A percentile compares a stretch with the other conserved stretches of the same genome.
Conservation (phyloP, 306 rosid genomes). For the Casuarina equisetifolia region DNA sequence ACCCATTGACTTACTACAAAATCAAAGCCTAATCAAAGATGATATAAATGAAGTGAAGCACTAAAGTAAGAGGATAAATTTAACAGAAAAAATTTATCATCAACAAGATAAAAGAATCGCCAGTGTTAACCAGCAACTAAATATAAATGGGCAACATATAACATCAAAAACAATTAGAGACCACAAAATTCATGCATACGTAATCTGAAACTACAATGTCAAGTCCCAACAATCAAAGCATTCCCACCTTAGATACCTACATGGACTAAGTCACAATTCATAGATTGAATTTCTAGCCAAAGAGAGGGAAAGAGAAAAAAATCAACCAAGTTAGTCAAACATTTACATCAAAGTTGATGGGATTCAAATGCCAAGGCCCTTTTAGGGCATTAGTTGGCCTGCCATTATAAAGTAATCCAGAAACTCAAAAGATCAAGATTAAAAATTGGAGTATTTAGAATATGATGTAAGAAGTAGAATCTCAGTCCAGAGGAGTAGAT, state of each 20-base stretch:
- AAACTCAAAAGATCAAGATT: neutral
- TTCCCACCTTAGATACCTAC: conserved; percentile 2
- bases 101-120: neutral
- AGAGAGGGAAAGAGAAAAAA: neutral
- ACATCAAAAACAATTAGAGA: neutral
- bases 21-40: neutral
- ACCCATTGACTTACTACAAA: neutral
- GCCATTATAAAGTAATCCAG: neutral
- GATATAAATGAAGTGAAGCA: neutral
- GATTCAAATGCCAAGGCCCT: neutral
- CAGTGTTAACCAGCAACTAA: neutral
- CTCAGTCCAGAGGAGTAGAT: neutral
- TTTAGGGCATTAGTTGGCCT: neutral
- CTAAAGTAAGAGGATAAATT: neutral
- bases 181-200: neutral
- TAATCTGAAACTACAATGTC: neutral
- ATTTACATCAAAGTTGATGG: neutral
- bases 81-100: neutral
- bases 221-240: neutral
- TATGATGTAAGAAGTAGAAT: neutral
- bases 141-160: neutral
- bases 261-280: neutral
- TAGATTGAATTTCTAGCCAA: neutral
- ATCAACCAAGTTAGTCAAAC: conserved; percentile 8
- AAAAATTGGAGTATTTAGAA: neutral